A percentile compares a stretch with the other conserved stretches of the same genome.
Evolutionary conservation across 441 rosid genomes (phyloP).

Genomic region (Gossypium laxum): DNA sequence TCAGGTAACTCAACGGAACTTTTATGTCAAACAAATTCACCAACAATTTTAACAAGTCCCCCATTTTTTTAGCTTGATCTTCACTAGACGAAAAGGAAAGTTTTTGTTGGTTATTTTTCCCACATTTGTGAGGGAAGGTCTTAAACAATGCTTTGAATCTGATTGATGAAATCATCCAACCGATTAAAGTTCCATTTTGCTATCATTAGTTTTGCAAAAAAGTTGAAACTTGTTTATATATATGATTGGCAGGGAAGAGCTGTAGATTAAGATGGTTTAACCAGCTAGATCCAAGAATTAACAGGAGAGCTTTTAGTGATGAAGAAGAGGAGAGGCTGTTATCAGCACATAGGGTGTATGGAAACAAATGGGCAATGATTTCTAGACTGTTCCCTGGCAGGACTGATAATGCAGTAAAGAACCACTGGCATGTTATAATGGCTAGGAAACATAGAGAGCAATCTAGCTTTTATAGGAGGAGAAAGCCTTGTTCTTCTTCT

Average conservation of each 20-base stretch:
- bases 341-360: slow-evolving; percentile 64
- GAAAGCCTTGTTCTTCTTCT: slow-evolving; percentile 27
- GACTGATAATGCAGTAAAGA: slow-evolving; percentile 94
- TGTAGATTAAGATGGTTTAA: slow-evolving; percentile 94
- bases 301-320: slow-evolving; percentile 62
- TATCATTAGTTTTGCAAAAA: background rate
- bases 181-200: background rate
- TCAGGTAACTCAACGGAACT: slow-evolving; percentile 40
- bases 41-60: background rate
- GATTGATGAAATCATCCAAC: background rate
- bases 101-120: background rate
- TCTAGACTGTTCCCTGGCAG: slow-evolving; percentile 84
- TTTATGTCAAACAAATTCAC: background rate
- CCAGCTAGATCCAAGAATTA: slow-evolving; percentile 90
- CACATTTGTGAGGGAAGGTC: background rate
- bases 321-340: slow-evolving; percentile 83
- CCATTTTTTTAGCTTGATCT: background rate
- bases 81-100: background rate
- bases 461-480: slow-evolving; percentile 45
- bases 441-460: slow-evolving; percentile 76
- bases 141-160: background rate
- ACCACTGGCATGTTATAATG: slow-evolving; percentile 96
- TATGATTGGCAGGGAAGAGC: slow-evolving; percentile 57
- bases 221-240: background rate
- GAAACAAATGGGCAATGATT: slow-evolving; percentile 94